A percentile compares a stretch with the other conserved stretches of the same genome.
Conservation (phyloP, 2,329 filamentous ascomycete species). For the Penicillium sp. region DNA sequence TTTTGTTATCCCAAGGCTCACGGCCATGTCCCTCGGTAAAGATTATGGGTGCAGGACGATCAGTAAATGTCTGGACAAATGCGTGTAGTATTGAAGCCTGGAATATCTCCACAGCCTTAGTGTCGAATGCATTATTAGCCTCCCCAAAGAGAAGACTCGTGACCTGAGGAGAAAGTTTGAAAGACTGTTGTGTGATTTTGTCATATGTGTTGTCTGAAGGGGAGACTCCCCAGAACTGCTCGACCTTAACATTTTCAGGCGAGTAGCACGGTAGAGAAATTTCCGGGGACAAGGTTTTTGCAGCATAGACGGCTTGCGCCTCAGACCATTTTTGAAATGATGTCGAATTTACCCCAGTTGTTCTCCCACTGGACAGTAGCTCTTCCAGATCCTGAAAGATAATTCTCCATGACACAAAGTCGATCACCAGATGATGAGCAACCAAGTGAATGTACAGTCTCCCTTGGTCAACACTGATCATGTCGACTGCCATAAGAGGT, state of each 20-base stretch:
- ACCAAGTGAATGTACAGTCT: not conserved
- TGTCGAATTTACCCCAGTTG: not conserved
- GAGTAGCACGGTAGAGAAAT: too few relatives aligned
- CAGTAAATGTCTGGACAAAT: not conserved
- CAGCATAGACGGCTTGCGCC: not conserved
- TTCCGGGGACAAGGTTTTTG: not conserved
- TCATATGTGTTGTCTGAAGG: not conserved
- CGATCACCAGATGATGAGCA: conserved; percentile 1
- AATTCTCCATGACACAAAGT: conserved; percentile 1
- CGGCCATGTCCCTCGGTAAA: conserved; percentile 6
- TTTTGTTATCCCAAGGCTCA: not conserved
- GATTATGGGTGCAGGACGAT: not conserved
- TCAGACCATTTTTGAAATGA: not conserved
- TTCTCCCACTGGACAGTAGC: not conserved
- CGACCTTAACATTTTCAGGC: too few relatives aligned
- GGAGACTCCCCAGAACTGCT: too few relatives aligned
- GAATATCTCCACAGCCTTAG: not conserved
- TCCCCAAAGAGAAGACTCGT: not conserved
- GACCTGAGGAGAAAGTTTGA: too few relatives aligned
- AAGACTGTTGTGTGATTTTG: not conserved
- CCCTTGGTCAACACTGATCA: too few relatives aligned
- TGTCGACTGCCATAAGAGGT: not conserved
- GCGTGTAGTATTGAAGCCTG: not conserved
- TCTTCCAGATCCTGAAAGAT: not conserved
- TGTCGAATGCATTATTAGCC: not conserved